A percentile compares a stretch with the other conserved stretches of the same genome.
Evolutionary conservation across 2,329 filamentous ascomycete genomes (phyloP).

Genomic region (Trichoderma sp.): DNA sequence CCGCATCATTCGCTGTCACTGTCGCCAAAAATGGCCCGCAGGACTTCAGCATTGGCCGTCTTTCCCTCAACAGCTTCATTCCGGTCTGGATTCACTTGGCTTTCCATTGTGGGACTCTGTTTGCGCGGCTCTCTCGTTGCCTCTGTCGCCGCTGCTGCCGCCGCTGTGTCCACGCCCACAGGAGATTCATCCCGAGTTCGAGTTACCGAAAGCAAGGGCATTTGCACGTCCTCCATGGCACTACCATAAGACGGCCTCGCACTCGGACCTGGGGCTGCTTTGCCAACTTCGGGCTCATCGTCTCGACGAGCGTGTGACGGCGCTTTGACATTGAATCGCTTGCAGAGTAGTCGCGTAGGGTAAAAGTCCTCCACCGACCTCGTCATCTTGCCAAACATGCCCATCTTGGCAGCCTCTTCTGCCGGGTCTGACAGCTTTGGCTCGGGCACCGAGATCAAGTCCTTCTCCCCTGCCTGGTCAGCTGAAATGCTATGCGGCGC

Average conservation of each 20-base stretch:
- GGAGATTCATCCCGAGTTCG: background rate
- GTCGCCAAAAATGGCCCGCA: constrained; percentile 91
- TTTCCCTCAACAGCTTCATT: constrained; percentile 67
- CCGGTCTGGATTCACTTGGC: constrained; percentile 63
- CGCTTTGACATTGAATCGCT: constrained; percentile 83
- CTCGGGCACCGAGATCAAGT: constrained; percentile 32
- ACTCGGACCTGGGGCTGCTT: background rate
- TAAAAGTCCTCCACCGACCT: constrained; percentile 68
- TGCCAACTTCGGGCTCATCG: constrained; percentile 32
- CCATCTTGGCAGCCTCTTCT: constrained; percentile 79
- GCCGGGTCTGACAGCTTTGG: constrained; percentile 60
- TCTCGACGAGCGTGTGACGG: constrained; percentile 65
- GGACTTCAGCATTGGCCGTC: constrained; percentile 74
- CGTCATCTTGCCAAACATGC: constrained; percentile 92
- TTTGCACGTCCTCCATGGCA: constrained; percentile 7
- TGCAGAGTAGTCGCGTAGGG: constrained; percentile 83
- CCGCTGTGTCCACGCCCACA: background rate
- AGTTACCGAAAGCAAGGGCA: background rate
- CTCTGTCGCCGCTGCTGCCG: background rate
- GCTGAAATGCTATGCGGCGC: constrained; percentile 36
- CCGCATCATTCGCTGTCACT: constrained; percentile 61
- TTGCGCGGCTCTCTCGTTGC: background rate
- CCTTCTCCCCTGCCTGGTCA: constrained; percentile 21
- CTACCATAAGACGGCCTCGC: background rate
- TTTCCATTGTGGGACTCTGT: background rate